These are phyloP conservation scores for Setaria italica DNA, from an alignment of 202 grass and related monocot genomes.

Conservation along the genomic window DNA sequence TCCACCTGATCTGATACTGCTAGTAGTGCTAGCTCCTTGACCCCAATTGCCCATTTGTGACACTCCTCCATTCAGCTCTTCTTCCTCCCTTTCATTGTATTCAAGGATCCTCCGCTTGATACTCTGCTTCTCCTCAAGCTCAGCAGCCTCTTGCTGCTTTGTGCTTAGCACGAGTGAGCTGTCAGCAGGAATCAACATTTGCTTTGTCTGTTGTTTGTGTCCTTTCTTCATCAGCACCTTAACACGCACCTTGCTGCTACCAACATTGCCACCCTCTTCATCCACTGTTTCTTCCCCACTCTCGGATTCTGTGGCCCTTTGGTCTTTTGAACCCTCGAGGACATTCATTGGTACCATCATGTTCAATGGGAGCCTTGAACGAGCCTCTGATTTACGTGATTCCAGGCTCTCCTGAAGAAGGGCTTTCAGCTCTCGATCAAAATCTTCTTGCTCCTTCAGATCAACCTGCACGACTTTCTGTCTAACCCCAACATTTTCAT, in stretches of 20 bases:
- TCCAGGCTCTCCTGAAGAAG: conserved; percentile 97
- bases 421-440: conserved; percentile 89
- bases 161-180: conserved; percentile 87
- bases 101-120: conserved; percentile 93
- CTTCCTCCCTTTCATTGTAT: conserved; percentile 97
- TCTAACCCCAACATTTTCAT: conserved; percentile 82
- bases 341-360: conserved; percentile 99
- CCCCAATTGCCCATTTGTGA: conserved; percentile 73
- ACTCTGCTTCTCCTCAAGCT: conserved; percentile 90
- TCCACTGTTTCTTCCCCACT: conserved; percentile 95
- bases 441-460: conserved; percentile 94
- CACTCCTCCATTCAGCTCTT: conserved; percentile 72
- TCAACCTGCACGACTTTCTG: conserved; percentile 84
- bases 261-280: conserved; percentile 71
- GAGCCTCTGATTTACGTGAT: conserved; percentile 82
- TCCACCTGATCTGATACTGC: conserved; percentile 64
- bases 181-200: conserved; percentile 90
- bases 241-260: conserved; percentile 80
- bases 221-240: conserved; percentile 98
- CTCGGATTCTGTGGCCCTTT: conserved; percentile 68
- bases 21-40: conserved; percentile 56
- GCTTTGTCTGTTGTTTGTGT: conserved; percentile 92
- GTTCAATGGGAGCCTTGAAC: conserved; percentile 76
- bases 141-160: conserved; percentile 88
- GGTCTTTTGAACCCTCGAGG: conserved; percentile 75